These are phyloP conservation scores for Nannochloropsis oceanica DNA, from an alignment of 108 stramenopile genomes.

Conservation along the genomic window DNA sequence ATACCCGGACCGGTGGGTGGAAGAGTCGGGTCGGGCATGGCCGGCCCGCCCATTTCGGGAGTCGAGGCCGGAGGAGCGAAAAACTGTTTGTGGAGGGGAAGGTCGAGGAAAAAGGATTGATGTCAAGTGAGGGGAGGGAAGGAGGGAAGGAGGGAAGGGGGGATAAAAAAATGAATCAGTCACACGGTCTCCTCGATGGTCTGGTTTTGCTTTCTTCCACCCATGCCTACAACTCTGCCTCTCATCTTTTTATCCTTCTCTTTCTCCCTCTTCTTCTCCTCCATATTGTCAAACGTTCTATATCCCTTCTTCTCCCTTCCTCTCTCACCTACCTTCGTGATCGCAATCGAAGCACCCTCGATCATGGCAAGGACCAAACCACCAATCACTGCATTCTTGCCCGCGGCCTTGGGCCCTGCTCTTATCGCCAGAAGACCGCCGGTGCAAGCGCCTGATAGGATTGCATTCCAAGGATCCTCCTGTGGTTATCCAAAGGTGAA, in stretches of 20 bases:
- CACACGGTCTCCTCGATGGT: too few relatives aligned
- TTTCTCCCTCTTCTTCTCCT: too few relatives aligned
- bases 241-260: too few relatives aligned
- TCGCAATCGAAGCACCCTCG: slow-evolving; percentile 83
- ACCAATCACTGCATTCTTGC: slow-evolving; percentile 73
- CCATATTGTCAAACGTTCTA: too few relatives aligned
- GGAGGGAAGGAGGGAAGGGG: too few relatives aligned
- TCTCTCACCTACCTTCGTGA: slow-evolving; percentile 10
- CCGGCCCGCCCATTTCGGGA: not conserved
- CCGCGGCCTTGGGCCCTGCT: slow-evolving; percentile 90
- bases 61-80: not conserved
- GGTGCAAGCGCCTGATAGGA: slow-evolving; percentile 73
- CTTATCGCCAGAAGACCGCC: slow-evolving; percentile 83
- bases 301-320: too few relatives aligned
- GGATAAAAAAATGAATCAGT: too few relatives aligned
- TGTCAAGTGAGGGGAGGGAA: too few relatives aligned
- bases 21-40: not conserved
- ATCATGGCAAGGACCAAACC: slow-evolving; percentile 86
- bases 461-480: slow-evolving; percentile 99
- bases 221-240: too few relatives aligned
- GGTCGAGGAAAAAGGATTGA: too few relatives aligned
- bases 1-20: not conserved
- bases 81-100: not conserved
- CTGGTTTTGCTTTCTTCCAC: too few relatives aligned
- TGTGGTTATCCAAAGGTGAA: not conserved